These are phyloP conservation scores for Debaryomycetaceae sp. DNA, from an alignment of 1,139 yeast species.

Conservation along the genomic window DNA sequence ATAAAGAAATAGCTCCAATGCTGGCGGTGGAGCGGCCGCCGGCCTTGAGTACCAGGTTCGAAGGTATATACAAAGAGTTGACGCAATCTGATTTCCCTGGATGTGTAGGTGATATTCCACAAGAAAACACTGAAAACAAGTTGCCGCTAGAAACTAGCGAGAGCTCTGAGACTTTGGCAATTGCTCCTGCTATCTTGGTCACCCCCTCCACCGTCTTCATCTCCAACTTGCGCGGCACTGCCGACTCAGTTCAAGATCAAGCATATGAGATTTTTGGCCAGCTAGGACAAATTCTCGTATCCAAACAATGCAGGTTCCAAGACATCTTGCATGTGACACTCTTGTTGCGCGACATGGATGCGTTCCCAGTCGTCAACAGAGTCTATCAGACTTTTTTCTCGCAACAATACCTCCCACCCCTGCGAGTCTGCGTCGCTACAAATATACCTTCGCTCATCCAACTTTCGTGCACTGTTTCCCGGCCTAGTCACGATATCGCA, in stretches of 20 bases:
- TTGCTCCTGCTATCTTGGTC: neutral
- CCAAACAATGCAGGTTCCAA: constrained; percentile 19
- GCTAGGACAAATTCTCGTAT: constrained; percentile 20
- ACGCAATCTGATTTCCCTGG: neutral
- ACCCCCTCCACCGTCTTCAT: constrained; percentile 41
- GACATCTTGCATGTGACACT: constrained; percentile 49
- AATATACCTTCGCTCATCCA: constrained; percentile 35
- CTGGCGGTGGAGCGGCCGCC: constrained; percentile 6
- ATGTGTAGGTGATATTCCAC: too few species aligned
- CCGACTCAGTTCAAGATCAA: constrained; percentile 29
- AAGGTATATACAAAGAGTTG: neutral
- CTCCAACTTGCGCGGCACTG: constrained; percentile 7
- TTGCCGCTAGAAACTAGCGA: neutral
- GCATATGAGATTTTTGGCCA: constrained; percentile 34
- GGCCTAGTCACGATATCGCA: constrained; percentile 18
- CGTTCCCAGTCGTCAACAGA: constrained; percentile 50
- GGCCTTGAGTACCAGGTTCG: constrained; percentile 33
- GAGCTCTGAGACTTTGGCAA: constrained; percentile 14
- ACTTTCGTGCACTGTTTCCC: constrained; percentile 46
- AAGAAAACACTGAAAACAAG: neutral
- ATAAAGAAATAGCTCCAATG: constrained; percentile 18
- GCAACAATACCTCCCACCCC: constrained; percentile 61
- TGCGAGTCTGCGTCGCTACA: constrained; percentile 76
- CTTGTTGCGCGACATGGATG: constrained; percentile 50
- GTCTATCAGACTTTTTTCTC: constrained; percentile 47